Evolutionary conservation across 1,139 yeast species (phyloP).

Genomic region (Saccharomycopsis phalli): DNA sequence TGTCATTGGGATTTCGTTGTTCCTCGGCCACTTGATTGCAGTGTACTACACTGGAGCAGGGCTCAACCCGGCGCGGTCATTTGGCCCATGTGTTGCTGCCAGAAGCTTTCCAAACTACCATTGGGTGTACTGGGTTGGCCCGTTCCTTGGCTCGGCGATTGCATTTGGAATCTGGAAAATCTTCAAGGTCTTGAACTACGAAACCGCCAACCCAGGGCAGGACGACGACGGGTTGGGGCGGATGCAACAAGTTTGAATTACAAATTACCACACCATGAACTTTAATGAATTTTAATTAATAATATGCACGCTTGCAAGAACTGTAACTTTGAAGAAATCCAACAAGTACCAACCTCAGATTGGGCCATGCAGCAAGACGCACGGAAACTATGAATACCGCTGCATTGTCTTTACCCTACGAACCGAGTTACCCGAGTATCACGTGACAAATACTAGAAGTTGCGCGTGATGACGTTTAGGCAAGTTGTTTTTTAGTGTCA

Average conservation of each 20-base stretch:
- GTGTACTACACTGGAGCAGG: slow-evolving; percentile 90
- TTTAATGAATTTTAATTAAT: too few relatives aligned
- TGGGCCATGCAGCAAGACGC: too few relatives aligned
- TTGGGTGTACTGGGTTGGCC: slow-evolving; percentile 94
- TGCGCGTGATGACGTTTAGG: too few relatives aligned
- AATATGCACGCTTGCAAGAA: too few relatives aligned
- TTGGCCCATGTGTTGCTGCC: slow-evolving; percentile 77
- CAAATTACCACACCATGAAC: too few relatives aligned
- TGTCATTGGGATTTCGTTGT: slow-evolving; percentile 73
- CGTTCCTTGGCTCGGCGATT: slow-evolving; percentile 57
- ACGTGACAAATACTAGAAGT: too few relatives aligned
- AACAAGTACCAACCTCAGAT: too few relatives aligned
- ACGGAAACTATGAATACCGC: too few relatives aligned
- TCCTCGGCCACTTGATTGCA: slow-evolving; percentile 74
- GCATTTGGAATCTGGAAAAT: slow-evolving; percentile 63
- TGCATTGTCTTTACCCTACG: too few relatives aligned
- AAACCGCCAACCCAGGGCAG: slow-evolving; percentile 67
- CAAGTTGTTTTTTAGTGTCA: too few relatives aligned
- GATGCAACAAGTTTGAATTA: background rate
- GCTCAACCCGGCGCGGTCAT: slow-evolving; percentile 81
- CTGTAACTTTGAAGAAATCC: too few relatives aligned
- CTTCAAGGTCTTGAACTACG: slow-evolving; percentile 58
- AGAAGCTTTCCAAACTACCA: slow-evolving; percentile 69
- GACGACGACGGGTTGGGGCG: slow-evolving; percentile 32
- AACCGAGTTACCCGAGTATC: too few relatives aligned